Conservation (phyloP, 164 flowering plant species). For the Kingdonia uniflora region DNA sequence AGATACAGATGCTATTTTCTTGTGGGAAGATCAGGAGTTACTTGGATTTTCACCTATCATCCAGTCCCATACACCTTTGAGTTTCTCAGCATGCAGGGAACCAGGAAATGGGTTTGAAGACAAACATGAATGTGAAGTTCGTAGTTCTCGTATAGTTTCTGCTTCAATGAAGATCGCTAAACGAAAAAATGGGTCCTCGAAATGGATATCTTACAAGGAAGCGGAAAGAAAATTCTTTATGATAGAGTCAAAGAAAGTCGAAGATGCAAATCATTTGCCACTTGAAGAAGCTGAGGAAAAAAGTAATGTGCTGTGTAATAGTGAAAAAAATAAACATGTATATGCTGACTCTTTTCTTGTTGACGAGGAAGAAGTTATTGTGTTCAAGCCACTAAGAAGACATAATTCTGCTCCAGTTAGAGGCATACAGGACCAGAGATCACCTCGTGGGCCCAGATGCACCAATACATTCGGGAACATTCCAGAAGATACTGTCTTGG, state of each 20-base stretch:
- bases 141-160: conserved; percentile 36
- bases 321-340: no score
- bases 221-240: conserved; percentile 15
- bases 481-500: conserved; percentile 15
- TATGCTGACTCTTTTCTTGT: conserved; percentile 10
- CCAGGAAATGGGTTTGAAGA: conserved; percentile 14
- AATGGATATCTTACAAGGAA: conserved; percentile 34
- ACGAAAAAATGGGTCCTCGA: conserved; percentile 19
- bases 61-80: conserved; percentile 20
- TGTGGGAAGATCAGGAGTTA: conserved; percentile 87
- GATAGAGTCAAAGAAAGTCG: conserved; percentile 12
- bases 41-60: conserved; percentile 51
- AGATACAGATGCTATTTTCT: conserved; percentile 23
- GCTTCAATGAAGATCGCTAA: conserved; percentile 43
- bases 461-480: conserved; percentile 20
- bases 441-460: conserved; percentile 17
- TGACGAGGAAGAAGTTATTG: conserved; percentile 88
- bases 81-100: conserved; percentile 27
- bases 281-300: not conserved
- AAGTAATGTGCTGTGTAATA: not conserved
- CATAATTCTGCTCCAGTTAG: conserved; percentile 52
- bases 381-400: conserved; percentile 66
- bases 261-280: not conserved
- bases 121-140: conserved; percentile 18
- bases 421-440: conserved; percentile 6